A percentile compares a stretch with the other conserved stretches of the same genome.
These are phyloP conservation scores for Chernovozyma aurita DNA, from an alignment of 1,139 yeast genomes.

Conservation along the genomic window DNA sequence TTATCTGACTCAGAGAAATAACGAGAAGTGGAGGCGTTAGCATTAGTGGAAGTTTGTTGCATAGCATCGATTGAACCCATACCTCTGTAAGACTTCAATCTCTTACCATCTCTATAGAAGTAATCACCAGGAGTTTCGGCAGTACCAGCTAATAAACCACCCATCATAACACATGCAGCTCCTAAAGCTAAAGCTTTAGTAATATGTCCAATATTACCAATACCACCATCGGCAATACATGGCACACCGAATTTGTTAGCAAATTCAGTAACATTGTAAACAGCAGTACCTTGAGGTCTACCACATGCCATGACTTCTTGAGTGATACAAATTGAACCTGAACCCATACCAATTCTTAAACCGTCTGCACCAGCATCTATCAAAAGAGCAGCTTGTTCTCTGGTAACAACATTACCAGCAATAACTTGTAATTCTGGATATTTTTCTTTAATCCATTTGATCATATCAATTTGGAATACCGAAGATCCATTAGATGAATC, in stretches of 20 bases:
- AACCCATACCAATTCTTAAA: constrained; percentile 99
- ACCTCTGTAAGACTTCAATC: constrained; percentile 97
- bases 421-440: constrained; percentile 80
- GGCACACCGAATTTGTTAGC: constrained; percentile 90
- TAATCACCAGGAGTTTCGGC: constrained; percentile 98
- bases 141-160: constrained; percentile 98
- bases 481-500: constrained; percentile 99
- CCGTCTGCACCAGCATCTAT: constrained; percentile 98
- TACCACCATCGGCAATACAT: constrained; percentile 99
- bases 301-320: constrained; percentile 99
- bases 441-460: constrained; percentile 81
- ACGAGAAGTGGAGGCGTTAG: constrained; percentile 97
- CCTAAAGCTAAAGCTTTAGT: constrained; percentile 96
- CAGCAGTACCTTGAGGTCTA: constrained; percentile 99
- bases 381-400: constrained; percentile 97
- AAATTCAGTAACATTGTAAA: constrained; percentile 80
- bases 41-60: constrained; percentile 86
- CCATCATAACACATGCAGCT: constrained; percentile 99
- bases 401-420: constrained; percentile 98
- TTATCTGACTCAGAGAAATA: constrained; percentile 94
- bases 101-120: constrained; percentile 96
- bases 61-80: constrained; percentile 99
- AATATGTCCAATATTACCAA: constrained; percentile 97
- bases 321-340: constrained; percentile 97
- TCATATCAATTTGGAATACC: constrained; percentile 87